Conservation (phyloP, 164 flowering plant genomes). For the Tetrastigma voinierianum region DNA sequence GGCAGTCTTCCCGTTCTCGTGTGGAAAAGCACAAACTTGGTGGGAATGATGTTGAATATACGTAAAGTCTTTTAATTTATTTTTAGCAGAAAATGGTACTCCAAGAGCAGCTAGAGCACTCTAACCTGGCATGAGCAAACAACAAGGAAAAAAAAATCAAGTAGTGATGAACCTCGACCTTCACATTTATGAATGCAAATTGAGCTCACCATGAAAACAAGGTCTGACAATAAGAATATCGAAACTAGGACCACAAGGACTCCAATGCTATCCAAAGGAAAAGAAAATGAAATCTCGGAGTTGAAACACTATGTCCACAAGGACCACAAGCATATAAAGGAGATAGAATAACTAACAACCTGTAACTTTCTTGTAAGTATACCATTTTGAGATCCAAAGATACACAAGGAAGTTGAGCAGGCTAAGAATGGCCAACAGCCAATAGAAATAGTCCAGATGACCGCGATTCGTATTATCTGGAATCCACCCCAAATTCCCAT, state of each 20-base stretch:
- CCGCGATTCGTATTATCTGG: constrained; percentile 45
- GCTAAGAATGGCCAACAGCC: constrained; percentile 33
- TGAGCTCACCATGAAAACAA: neutral
- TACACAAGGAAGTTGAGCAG: constrained; percentile 28
- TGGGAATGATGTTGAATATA: no score
- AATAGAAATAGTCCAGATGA: constrained; percentile 41
- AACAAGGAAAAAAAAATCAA: no score
- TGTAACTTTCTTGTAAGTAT: constrained; percentile 29
- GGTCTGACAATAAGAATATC: neutral
- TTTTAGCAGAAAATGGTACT: no score
- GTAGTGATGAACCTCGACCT: neutral
- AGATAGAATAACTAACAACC: neutral
- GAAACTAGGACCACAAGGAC: neutral
- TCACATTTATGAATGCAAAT: neutral
- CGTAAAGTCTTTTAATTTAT: no score
- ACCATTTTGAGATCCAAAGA: constrained; percentile 29
- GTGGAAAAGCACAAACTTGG: constrained; percentile 20
- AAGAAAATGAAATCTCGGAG: no score
- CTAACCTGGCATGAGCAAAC: no score
- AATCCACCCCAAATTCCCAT: constrained; percentile 37
- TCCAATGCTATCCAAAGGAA: no score
- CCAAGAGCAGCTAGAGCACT: no score
- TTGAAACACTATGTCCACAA: neutral
- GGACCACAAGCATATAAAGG: neutral
- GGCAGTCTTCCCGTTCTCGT: constrained; percentile 23